phyloP scores from a whole-genome alignment of 768 basidiomycete species.

The Leccinum uliginosum region DNA sequence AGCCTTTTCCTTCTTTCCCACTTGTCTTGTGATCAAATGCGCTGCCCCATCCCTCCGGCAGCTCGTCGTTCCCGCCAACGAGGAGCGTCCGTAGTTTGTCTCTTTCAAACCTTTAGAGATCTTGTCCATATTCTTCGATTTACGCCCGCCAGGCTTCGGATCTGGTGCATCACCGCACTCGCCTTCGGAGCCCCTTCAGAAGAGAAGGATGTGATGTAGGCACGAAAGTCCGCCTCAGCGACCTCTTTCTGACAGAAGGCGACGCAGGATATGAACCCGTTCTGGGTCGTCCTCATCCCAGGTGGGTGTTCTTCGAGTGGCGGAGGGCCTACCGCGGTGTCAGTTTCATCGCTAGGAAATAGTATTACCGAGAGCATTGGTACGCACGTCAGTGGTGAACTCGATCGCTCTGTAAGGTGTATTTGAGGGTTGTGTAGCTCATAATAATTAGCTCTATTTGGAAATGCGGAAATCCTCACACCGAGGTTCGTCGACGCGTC shows the following conservation, averaged over 20 bases:
- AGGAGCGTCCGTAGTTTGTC: conserved; percentile 74
- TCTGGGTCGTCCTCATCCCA: conserved; percentile 98
- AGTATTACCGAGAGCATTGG: not conserved
- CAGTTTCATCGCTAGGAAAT: not conserved
- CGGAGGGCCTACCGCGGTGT: conserved; percentile 68
- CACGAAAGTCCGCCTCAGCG: conserved; percentile 85
- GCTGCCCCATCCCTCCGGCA: conserved; percentile 84
- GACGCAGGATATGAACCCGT: conserved; percentile 74
- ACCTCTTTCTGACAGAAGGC: conserved; percentile 81
- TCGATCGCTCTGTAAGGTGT: conserved; percentile 71
- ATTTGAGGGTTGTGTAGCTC: conserved; percentile 63
- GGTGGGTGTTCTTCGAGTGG: conserved; percentile 91
- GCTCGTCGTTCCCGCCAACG: conserved; percentile 57
- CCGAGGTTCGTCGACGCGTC: conserved; percentile 71
- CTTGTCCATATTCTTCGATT: conserved; percentile 17
- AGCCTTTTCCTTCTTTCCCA: not conserved
- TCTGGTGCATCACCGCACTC: conserved; percentile 8
- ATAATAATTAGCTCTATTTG: not conserved
- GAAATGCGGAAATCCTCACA: conserved; percentile 24
- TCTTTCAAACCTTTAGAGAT: conserved; percentile 44
- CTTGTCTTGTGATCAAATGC: conserved; percentile 26
- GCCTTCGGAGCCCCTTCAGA: conserved; percentile 42
- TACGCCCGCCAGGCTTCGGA: not conserved
- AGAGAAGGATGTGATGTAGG: conserved; percentile 69
- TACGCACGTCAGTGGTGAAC: conserved; percentile 86